Conservation (phyloP, 108 stramenopile genomes). For the Nitzschia inconspicua region DNA sequence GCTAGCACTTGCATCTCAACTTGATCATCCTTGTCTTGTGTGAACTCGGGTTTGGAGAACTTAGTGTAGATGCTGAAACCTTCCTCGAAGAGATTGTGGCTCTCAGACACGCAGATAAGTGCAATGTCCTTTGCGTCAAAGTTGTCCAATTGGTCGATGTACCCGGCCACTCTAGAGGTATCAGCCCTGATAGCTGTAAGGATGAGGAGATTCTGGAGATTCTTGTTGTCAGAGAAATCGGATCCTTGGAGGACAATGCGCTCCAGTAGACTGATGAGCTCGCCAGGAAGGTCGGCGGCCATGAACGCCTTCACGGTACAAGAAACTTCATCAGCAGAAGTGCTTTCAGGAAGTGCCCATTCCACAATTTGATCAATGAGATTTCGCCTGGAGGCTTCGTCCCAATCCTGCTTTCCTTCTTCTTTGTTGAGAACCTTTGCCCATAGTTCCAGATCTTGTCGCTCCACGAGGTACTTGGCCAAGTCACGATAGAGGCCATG, state of each 20-base stretch:
- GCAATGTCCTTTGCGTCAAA: constrained; percentile 99
- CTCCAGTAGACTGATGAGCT: constrained; percentile 98
- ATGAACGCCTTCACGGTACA: constrained; percentile 99
- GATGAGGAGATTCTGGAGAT: constrained; percentile 99
- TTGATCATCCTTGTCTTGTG: constrained; percentile 87
- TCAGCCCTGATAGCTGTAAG: constrained; percentile 99
- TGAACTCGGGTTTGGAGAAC: constrained; percentile 92
- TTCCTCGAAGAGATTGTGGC: constrained; percentile 99
- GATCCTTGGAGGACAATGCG: constrained; percentile 98
- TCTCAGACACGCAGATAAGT: constrained; percentile 96
- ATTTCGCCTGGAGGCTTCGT: constrained; percentile 81
- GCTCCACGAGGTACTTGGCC: constrained; percentile 98
- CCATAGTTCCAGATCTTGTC: constrained; percentile 98
- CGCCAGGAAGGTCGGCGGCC: constrained; percentile 98
- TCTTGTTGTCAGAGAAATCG: constrained; percentile 99
- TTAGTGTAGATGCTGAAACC: constrained; percentile 98
- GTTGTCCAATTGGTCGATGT: constrained; percentile 99
- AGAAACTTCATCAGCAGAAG: constrained; percentile 98
- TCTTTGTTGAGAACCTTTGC: constrained; percentile 89
- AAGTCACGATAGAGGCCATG: constrained; percentile 99
- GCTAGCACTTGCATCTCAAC: constrained; percentile 96
- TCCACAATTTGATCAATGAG: constrained; percentile 99
- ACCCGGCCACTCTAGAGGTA: constrained; percentile 92
- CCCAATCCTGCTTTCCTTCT: constrained; percentile 59
- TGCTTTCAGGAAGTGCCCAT: constrained; percentile 99